Evolutionary conservation across 805 yeast species (phyloP).

Genomic region (Candida orba): DNA sequence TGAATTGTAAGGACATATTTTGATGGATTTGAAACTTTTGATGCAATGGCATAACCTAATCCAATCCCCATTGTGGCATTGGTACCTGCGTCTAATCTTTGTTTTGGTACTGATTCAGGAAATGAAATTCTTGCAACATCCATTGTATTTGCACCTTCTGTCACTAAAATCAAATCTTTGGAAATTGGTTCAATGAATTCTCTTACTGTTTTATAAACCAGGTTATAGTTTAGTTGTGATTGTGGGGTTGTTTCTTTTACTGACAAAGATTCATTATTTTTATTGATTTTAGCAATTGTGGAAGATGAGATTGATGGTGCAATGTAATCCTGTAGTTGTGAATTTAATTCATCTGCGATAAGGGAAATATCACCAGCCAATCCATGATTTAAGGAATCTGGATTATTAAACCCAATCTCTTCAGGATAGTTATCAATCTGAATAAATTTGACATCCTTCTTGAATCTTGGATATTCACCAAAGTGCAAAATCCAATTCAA

Average conservation of each 20-base stretch:
- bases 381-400: constrained; percentile 30
- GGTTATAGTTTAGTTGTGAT: constrained; percentile 37
- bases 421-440: constrained; percentile 51
- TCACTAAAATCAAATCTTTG: constrained; percentile 35
- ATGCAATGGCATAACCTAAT: constrained; percentile 60
- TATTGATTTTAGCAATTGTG: constrained; percentile 23
- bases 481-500: constrained; percentile 69
- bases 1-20: constrained; percentile 50
- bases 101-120: constrained; percentile 43
- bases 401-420: constrained; percentile 43
- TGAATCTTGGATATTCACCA: constrained; percentile 52
- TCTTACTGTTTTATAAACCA: constrained; percentile 45
- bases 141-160: constrained; percentile 79
- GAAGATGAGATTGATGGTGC: constrained; percentile 26
- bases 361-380: constrained; percentile 47
- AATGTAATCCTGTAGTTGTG: constrained; percentile 22
- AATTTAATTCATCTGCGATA: constrained; percentile 31
- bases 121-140: constrained; percentile 60
- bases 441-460: constrained; percentile 38
- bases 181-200: constrained; percentile 28
- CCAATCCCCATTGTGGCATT: constrained; percentile 79
- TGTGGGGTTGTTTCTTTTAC: constrained; percentile 25
- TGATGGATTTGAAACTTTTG: constrained; percentile 39
- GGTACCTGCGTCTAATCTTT: constrained; percentile 64
- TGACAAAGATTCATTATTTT: constrained; percentile 27